Evolutionary conservation across 2,329 filamentous ascomycete species (phyloP).

Genomic region (Alternaria viburni): DNA sequence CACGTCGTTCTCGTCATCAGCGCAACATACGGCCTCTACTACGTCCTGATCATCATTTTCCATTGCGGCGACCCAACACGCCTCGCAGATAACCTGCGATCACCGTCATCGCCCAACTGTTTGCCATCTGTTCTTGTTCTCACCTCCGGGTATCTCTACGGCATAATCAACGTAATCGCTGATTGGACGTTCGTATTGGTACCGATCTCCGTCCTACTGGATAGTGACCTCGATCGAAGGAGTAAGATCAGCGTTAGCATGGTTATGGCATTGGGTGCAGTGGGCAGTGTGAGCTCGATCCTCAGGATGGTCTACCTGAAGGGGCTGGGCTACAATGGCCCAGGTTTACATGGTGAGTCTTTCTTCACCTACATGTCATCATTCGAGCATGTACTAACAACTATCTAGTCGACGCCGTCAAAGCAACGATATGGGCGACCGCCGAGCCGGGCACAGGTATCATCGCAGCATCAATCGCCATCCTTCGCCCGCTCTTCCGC

Average conservation of each 20-base stretch:
- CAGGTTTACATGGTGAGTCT: conserved; percentile 15
- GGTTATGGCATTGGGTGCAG: conserved; percentile 53
- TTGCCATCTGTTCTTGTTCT: conserved; percentile 31
- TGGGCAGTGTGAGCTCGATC: conserved; percentile 41
- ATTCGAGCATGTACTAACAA: conserved; percentile 7
- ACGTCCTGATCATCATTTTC: conserved; percentile 38
- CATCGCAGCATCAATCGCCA: conserved; percentile 56
- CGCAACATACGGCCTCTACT: conserved; percentile 33
- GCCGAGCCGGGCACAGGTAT: conserved; percentile 60
- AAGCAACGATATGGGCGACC: conserved; percentile 54
- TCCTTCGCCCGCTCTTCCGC: conserved; percentile 54
- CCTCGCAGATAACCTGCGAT: conserved; percentile 28
- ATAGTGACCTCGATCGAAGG: conserved; percentile 53
- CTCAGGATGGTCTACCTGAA: conserved; percentile 42
- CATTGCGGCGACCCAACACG: conserved; percentile 38
- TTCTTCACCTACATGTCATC: background rate
- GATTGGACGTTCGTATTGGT: conserved; percentile 46
- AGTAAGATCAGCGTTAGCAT: conserved; percentile 55
- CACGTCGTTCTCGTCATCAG: conserved; percentile 1
- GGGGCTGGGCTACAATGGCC: conserved; percentile 25
- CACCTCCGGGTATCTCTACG: conserved; percentile 39
- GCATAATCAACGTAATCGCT: conserved; percentile 39
- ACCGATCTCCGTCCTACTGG: conserved; percentile 40
- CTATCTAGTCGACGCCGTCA: conserved; percentile 39
- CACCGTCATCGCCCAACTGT: conserved; percentile 21